phyloP scores from a whole-genome alignment of 2,329 filamentous ascomycete species.

The Ophiostoma tasmaniense region DNA sequence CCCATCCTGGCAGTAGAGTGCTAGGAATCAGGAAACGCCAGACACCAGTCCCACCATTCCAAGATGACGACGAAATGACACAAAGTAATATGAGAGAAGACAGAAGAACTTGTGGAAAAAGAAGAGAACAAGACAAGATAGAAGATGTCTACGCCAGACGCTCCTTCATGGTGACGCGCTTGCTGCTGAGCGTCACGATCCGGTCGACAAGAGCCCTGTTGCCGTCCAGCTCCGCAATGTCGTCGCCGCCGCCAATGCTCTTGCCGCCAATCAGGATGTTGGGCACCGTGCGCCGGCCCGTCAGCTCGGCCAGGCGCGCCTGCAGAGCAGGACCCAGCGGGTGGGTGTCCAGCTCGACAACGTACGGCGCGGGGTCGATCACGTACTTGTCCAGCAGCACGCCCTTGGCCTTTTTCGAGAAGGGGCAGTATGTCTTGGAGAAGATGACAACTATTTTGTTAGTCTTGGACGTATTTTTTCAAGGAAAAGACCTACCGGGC shows the following conservation, averaged over 20 bases:
- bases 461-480: background rate
- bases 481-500: conserved; percentile 49
- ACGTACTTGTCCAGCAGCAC: conserved; percentile 77
- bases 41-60: conserved; percentile 1
- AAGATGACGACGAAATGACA: background rate
- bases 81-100: background rate
- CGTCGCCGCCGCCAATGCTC: conserved; percentile 85
- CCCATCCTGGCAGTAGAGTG: background rate
- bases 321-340: conserved; percentile 67
- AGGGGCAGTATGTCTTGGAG: conserved; percentile 87
- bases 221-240: conserved; percentile 64
- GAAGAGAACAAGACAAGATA: background rate
- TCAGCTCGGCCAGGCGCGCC: conserved; percentile 59
- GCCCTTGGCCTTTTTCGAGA: conserved; percentile 74
- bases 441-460: conserved; percentile 71
- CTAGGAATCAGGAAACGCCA: conserved; percentile 7
- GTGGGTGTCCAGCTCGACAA: conserved; percentile 86
- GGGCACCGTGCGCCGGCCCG: conserved; percentile 77
- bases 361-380: conserved; percentile 72
- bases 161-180: conserved; percentile 20
- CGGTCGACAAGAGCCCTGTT: conserved; percentile 60
- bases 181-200: conserved; percentile 50
- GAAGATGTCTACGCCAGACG: conserved; percentile 26
- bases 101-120: background rate
- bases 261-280: conserved; percentile 83